A percentile compares a stretch with the other conserved stretches of the same genome.
Conservation (phyloP, 23 red algal species). For the Gracilariopsis chorda region DNA sequence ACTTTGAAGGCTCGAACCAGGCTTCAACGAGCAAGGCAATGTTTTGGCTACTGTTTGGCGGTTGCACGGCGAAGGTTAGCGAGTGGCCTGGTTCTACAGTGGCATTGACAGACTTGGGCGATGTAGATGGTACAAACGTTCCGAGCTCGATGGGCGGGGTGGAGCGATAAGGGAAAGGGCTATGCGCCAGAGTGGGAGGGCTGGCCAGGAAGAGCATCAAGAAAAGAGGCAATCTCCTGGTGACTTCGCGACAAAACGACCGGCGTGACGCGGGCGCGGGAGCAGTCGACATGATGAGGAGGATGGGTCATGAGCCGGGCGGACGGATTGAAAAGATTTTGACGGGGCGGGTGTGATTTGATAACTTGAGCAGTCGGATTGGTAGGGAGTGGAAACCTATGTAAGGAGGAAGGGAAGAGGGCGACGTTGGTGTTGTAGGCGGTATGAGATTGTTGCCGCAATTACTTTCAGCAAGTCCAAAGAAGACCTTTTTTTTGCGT, state of each 20-base stretch:
- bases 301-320: background rate
- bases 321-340: no score
- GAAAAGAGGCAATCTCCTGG: conserved; percentile 9
- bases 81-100: background rate
- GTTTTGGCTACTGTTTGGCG: background rate
- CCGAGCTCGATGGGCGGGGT: background rate
- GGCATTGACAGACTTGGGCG: background rate
- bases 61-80: background rate
- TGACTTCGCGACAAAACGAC: conserved; percentile 6
- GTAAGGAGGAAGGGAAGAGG: no score
- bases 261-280: conserved; percentile 16
- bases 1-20: conserved; percentile 1
- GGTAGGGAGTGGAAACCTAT: no score
- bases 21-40: background rate
- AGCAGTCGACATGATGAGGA: background rate
- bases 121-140: background rate
- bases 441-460: no score
- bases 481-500: no score
- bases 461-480: no score
- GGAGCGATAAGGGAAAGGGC: background rate
- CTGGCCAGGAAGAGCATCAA: background rate
- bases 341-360: no score
- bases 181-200: conserved; percentile 2
- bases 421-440: no score
- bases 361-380: no score